phyloP scores from a whole-genome alignment of 306 rosid species.

The Spatholobus suberectus region DNA sequence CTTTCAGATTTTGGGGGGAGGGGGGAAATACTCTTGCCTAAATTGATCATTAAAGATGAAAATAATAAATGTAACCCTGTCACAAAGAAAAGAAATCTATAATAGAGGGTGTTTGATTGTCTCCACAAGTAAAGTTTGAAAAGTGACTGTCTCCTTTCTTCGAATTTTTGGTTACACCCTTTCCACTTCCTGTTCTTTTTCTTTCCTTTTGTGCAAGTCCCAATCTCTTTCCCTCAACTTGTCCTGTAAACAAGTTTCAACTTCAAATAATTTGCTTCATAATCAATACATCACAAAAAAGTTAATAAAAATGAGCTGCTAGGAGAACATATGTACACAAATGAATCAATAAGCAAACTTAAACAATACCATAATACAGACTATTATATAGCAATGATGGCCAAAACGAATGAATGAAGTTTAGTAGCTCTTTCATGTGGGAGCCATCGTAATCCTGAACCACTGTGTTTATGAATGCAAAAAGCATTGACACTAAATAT shows the following conservation, averaged over 20 bases:
- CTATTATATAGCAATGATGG: neutral
- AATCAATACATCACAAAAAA: neutral
- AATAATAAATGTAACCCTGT: neutral
- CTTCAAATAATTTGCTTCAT: neutral
- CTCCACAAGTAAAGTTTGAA: conserved; percentile 93
- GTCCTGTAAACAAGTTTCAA: conserved; percentile 61
- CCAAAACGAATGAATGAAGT: too few species aligned
- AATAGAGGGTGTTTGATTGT: conserved; percentile 87
- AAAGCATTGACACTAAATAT: too few species aligned
- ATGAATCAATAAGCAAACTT: conserved; percentile 2
- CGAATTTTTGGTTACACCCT: conserved; percentile 81
- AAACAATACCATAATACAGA: neutral
- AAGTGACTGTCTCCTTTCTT: conserved; percentile 79
- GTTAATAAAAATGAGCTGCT: neutral
- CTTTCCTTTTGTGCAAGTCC: conserved; percentile 87
- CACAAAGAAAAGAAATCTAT: conserved; percentile 30
- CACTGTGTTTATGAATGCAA: too few species aligned
- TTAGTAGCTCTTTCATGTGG: too few species aligned
- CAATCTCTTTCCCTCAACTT: conserved; percentile 91
- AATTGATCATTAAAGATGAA: neutral
- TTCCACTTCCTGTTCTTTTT: conserved; percentile 96
- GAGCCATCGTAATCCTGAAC: too few species aligned
- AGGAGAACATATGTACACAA: conserved; percentile 12
- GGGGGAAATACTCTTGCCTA: neutral
- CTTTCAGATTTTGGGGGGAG: conserved; percentile 2